Conservation (phyloP, 2,329 filamentous ascomycete genomes). For the Aureobasidium sp. region DNA sequence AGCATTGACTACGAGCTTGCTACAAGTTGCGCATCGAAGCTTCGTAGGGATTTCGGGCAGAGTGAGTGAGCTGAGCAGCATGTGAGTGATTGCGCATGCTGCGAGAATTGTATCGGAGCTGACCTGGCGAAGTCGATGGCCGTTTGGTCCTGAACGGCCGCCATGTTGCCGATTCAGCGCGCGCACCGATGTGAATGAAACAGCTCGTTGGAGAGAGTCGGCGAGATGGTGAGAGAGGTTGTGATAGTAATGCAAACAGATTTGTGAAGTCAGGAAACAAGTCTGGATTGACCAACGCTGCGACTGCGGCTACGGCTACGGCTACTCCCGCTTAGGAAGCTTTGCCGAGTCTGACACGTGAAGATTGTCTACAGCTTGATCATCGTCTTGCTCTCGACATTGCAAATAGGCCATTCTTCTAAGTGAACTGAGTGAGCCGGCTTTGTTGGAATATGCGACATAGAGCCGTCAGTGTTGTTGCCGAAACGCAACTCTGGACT, state of each 20-base stretch:
- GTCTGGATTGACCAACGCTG: neutral
- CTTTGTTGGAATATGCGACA: too few relatives aligned
- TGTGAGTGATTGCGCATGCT: conserved; percentile 12
- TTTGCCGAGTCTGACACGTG: neutral
- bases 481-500: neutral
- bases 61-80: conserved; percentile 54
- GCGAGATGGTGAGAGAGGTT: neutral
- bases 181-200: neutral
- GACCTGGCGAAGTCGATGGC: conserved; percentile 23
- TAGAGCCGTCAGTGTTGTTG: too few relatives aligned
- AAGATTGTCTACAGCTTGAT: neutral
- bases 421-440: too few relatives aligned
- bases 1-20: conserved; percentile 80
- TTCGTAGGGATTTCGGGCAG: conserved; percentile 91
- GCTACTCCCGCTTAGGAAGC: neutral
- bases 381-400: too few relatives aligned
- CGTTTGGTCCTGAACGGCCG: conserved; percentile 13
- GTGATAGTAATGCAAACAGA: neutral
- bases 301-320: neutral
- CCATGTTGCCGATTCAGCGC: conserved; percentile 10
- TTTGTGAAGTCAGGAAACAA: neutral
- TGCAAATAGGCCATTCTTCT: too few relatives aligned
- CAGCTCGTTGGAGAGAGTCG: neutral
- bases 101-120: neutral
- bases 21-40: conserved; percentile 88